Evolutionary conservation across 2,329 filamentous ascomycete species (phyloP), one percentile per base, ranked within the genome.

Genomic region (Chrysoporthe deuterocubensis): DNA sequence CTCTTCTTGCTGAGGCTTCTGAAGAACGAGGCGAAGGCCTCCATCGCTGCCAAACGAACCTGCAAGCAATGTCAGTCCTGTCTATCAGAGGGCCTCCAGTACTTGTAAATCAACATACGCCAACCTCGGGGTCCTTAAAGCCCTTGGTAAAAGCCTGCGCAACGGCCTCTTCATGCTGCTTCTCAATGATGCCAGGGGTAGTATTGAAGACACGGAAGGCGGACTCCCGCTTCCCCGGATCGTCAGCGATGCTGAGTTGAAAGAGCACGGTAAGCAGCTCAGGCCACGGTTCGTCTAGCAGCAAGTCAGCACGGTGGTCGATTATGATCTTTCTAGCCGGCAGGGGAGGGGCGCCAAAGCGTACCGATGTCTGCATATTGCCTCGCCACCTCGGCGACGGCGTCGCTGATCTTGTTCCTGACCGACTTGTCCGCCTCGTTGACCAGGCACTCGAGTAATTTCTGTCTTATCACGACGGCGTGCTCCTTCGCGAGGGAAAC

Each of bases 11-110:
- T 87, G 73, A 98, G 89, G 67, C 91, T 96, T 72, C 93, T 89
- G 86, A 99, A 99, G 83, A 99, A 98, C 3, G 94, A 90, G 21
- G 95, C 92, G 77, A 99, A 99, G 8, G 96, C 96, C 77, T 97
- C 94, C 89, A 98, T 97, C 66, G 96, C 94, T 59, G 94, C 91
- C 68, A 99, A 89, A 72, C 94, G 92, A 67, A 99, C 95, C 88
- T 95, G 66, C 16, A 48, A 43, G 4, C 34, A 2, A 37, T 50
- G 42, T 48, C 14, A 58, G 63, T 60, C 26, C 21, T 48, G 0
- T 62, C 32, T 68, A 73, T 26, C 26, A 26, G 26, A 67, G 75
- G 64, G 67, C 37, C 58, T 62, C 6, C 7, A 43, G 18, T 9
- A 2, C 3, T 52, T 61, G 44, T 62, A 14, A 37, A n/a, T 40